Evolutionary conservation across 495 filamentous ascomycete species (phyloP).

Genomic region (Platismatia glauca): DNA sequence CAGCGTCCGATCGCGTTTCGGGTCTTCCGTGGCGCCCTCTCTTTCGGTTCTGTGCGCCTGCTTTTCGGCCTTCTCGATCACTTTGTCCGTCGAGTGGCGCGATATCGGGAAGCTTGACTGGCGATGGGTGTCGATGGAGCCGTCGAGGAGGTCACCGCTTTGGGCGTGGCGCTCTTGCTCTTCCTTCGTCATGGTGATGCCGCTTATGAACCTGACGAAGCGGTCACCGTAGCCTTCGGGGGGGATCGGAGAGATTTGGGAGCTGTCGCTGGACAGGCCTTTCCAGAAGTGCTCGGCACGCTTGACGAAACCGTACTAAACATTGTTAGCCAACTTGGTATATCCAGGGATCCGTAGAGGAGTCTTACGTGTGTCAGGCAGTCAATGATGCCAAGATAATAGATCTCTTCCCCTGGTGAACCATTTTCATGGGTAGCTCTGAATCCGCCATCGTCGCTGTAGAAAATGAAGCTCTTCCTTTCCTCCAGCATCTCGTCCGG

Average conservation of each 20-base stretch:
- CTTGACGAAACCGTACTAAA: slow-evolving; percentile 82
- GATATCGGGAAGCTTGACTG: slow-evolving; percentile 17
- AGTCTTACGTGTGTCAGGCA: slow-evolving; percentile 81
- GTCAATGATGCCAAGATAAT: slow-evolving; percentile 96
- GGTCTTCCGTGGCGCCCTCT: slow-evolving; percentile 44
- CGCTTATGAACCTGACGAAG: slow-evolving; percentile 85
- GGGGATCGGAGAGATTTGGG: slow-evolving; percentile 87
- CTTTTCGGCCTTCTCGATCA: slow-evolving; percentile 43
- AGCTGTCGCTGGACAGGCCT: slow-evolving; percentile 68
- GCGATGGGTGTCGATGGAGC: slow-evolving; percentile 26
- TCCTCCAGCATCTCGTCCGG: slow-evolving; percentile 74
- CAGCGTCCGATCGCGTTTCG: slow-evolving; percentile 42
- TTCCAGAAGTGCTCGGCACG: slow-evolving; percentile 90
- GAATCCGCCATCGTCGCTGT: slow-evolving; percentile 89
- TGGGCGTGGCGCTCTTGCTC: slow-evolving; percentile 60
- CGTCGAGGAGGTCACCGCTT: slow-evolving; percentile 36
- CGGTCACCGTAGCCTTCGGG: slow-evolving; percentile 87
- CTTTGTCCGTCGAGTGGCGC: slow-evolving; percentile 41
- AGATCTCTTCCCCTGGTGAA: slow-evolving; percentile 78
- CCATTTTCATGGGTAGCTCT: slow-evolving; percentile 89
- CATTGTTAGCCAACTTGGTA: slow-evolving; percentile 11
- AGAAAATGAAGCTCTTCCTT: slow-evolving; percentile 65
- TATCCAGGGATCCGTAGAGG: not conserved
- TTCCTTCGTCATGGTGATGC: slow-evolving; percentile 81
- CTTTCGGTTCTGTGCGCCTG: slow-evolving; percentile 36